phyloP scores from a whole-genome alignment of 495 filamentous ascomycete species.

The Clavariopsis aquatica region DNA sequence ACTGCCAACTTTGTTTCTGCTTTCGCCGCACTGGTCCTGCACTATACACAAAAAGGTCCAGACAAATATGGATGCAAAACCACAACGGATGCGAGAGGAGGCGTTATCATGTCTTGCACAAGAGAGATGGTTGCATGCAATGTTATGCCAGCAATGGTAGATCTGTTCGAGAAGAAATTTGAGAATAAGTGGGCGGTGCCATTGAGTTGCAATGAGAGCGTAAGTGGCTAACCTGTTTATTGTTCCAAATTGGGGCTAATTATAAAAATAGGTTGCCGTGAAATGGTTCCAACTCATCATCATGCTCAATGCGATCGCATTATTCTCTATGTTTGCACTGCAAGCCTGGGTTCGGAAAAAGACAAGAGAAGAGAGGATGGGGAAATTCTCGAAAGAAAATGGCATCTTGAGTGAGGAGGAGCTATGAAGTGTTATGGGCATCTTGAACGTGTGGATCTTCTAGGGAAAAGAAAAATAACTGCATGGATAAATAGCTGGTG shows the following conservation, averaged over 20 bases:
- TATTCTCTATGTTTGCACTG: not conserved
- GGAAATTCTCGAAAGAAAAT: not conserved
- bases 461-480: not conserved
- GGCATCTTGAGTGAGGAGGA: not conserved
- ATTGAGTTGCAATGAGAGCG: not conserved
- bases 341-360: not conserved
- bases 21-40: not conserved
- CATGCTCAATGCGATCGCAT: not conserved
- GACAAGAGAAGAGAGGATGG: not conserved
- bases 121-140: slow-evolving; percentile 4
- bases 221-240: not conserved
- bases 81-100: not conserved
- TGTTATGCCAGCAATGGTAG: not conserved
- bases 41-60: not conserved
- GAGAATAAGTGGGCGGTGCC: not conserved
- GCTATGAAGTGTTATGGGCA: not conserved
- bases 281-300: not conserved
- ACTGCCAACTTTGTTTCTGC: not conserved
- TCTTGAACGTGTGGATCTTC: not conserved
- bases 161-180: not conserved
- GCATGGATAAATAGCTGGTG: not conserved
- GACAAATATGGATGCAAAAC: not conserved
- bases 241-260: too few species aligned
- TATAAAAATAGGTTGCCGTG: not conserved
- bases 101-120: not conserved